Evolutionary conservation across 225 moss, liverwort and hornwort species (phyloP), one percentile per base, ranked within the genome.

Genomic region (Anthoceros angustus): DNA sequence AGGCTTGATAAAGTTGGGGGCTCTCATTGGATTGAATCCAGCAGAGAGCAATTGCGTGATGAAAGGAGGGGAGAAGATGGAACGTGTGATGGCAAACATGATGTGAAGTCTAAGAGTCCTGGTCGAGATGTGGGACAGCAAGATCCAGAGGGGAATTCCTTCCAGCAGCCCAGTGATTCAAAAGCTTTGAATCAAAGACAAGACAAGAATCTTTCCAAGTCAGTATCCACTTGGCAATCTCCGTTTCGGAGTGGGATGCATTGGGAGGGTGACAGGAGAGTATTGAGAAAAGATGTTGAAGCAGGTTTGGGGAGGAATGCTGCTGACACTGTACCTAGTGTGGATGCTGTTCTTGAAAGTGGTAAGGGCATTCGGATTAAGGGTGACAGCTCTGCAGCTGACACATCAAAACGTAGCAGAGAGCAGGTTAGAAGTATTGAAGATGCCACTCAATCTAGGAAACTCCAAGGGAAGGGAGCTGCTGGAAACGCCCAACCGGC

Each of bases 1-100:
- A 80, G 78, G 25, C 68, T 71, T 15, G 92, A 98, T 70, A 89
- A 82, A 78, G 79, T 75, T 41, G 82, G 81, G 23, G 83, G 75
- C 65, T 76, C 75, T 39, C 70, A 76, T 71, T 82, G 78, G 85
- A 82, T 69, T 26, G 75, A 81, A 72, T 69, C 61, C 42, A 45
- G 25, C 25, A 75, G 68, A 67, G 81, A 76, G 45, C 55, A 55
- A 9, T 7, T 55, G n/a, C 14, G 55, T 55, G 55, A 55, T 18
- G 75, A 73, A 39, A 75, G 78, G 45, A 55, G 55, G 68, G 25
- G 23, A 25, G 80, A 85, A 62, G 75, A 82, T 63, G 77, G 71
- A 41, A 74, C 55, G 32, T 49, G 67, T 25, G 80, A 77, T 25
- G 69, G 62, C 39, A 67, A 74, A 64, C 67, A 72, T 41, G 77